Evolutionary conservation across 176 grass and related monocot genomes (phyloP), one percentile per base, ranked within the genome.

Genomic region (Lolium perenne): DNA sequence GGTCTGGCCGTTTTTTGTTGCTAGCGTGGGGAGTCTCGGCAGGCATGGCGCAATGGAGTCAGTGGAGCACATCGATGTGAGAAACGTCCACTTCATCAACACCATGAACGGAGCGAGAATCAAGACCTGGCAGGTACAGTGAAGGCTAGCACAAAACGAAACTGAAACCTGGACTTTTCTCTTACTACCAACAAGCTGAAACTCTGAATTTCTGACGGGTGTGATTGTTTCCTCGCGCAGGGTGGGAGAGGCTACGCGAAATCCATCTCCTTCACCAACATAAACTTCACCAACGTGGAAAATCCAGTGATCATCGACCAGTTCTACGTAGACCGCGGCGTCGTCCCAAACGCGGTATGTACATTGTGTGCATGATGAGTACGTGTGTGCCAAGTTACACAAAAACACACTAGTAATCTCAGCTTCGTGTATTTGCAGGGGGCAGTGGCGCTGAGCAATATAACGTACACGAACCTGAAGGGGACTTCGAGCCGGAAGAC

Each of bases 11-110:
- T 66, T 49, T 51, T 40, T 68, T 71, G 13, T 9, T 8, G 12
- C 4, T 62, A 95, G 93, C 71, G 82, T 92, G 35, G 93, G 90
- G 51, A 90, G 93, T 38, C 68, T 95, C 10, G 88, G 85, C 35
- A 84, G 17, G 79, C 5, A 67, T 0, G 80, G 89, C 73, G 63
- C 9, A 0, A 35, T 2, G 13, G 87, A 46, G 0, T 58, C 49
- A 10, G 90, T 92, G 56, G 90, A 89, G 57, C n/a, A 91, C 75
- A 53, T 95, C 60, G 75, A 86, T 4, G 88, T 95, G 38, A 91
- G 21, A 7, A 81, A 87, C 5, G 83, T 89, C 26, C 41, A 70
- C 3, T 85, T 95, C 51, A 76, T 22, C 8, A 76, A 78, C 7
- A 84, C 88, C 3, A 54, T 1, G 66, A 87, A 92, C 54, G 90